These are phyloP conservation scores for Casaregolazyma suthepensis DNA, from an alignment of 1,139 yeast species.

Conservation along the genomic window DNA sequence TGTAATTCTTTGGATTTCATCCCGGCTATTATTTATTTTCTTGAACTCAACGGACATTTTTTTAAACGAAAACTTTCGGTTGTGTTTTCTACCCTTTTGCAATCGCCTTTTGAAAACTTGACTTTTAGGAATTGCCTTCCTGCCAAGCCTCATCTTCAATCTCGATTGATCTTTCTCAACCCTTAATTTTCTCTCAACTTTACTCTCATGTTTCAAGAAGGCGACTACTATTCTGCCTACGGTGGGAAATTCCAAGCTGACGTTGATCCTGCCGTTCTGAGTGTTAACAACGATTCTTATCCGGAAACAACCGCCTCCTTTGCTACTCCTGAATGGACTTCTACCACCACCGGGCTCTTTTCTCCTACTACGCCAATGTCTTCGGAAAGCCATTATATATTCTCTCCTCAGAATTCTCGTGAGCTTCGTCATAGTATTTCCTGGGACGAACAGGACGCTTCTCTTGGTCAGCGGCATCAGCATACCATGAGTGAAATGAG, in stretches of 20 bases:
- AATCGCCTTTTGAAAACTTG: background rate
- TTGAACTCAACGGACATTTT: background rate
- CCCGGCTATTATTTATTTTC: background rate
- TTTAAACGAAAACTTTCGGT: background rate
- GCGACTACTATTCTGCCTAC: slow-evolving; percentile 1
- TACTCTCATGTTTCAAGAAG: slow-evolving; percentile 3
- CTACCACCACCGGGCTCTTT: background rate
- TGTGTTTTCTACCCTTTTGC: background rate
- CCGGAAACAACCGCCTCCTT: background rate
- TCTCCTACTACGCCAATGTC: background rate
- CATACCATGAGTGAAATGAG: slow-evolving; percentile 1
- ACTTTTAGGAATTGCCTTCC: background rate
- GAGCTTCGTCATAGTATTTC: slow-evolving; percentile 8
- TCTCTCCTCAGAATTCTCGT: slow-evolving; percentile 1
- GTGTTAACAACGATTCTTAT: background rate
- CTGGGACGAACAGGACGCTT: slow-evolving; percentile 5
- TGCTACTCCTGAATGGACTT: background rate
- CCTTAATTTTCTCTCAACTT: background rate
- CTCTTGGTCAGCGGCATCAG: slow-evolving; percentile 3
- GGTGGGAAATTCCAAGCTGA: background rate
- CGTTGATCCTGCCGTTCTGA: background rate
- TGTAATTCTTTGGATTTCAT: background rate
- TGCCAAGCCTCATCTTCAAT: background rate
- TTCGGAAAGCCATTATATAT: background rate
- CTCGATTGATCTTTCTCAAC: background rate